phyloP scores from a whole-genome alignment of 2,329 filamentous ascomycete species.

The Leptographium procerum region DNA sequence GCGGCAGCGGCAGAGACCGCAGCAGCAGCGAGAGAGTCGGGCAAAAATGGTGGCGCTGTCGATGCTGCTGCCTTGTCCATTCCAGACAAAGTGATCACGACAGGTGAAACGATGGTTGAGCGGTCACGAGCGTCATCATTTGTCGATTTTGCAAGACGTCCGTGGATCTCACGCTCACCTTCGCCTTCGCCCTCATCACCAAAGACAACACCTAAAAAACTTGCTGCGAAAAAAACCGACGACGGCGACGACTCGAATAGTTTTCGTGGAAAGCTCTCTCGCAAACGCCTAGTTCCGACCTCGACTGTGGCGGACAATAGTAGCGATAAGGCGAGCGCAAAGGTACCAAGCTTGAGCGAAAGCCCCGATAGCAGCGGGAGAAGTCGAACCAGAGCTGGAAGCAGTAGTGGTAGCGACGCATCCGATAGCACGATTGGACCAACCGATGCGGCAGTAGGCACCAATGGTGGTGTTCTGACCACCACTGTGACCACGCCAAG shows the following conservation, averaged over 20 bases:
- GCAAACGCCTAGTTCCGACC: constrained; percentile 4
- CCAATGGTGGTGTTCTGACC: not conserved
- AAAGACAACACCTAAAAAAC: constrained; percentile 1
- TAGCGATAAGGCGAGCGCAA: constrained; percentile 3
- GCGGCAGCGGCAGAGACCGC: not conserved
- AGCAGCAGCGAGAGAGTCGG: not conserved
- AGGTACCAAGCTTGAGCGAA: not conserved
- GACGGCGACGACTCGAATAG: constrained; percentile 8
- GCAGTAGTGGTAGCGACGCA: not conserved
- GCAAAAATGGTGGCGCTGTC: not conserved
- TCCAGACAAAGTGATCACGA: not conserved
- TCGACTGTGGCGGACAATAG: not conserved
- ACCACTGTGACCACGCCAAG: constrained; percentile 16
- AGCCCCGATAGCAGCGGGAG: not conserved
- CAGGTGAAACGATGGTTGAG: constrained; percentile 11
- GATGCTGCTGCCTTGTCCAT: not conserved
- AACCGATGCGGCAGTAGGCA: not conserved
- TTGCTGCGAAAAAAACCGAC: not conserved
- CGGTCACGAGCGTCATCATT: constrained; percentile 30
- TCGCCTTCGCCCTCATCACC: constrained; percentile 32
- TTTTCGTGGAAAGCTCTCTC: constrained; percentile 4
- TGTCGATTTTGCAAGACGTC: constrained; percentile 36
- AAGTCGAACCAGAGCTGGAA: constrained; percentile 12
- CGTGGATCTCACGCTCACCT: constrained; percentile 39
- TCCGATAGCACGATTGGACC: constrained; percentile 2